These are phyloP conservation scores for Circinella minor DNA, from an alignment of 371 early-diverging fungal species.

Conservation along the genomic window DNA sequence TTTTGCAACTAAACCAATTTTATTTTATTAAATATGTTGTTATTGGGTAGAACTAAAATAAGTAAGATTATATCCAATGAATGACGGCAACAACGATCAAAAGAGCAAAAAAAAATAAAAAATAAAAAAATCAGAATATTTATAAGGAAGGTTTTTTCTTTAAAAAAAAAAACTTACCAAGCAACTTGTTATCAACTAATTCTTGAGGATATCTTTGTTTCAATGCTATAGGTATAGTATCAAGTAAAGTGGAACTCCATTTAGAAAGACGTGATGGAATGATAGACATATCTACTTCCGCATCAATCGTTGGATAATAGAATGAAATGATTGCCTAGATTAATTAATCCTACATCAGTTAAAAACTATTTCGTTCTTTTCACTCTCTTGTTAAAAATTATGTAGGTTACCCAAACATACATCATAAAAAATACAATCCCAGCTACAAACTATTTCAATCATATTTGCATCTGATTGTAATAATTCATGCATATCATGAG, in stretches of 20 bases:
- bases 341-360: background rate
- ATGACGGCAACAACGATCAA: too few species aligned
- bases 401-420: background rate
- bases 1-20: background rate
- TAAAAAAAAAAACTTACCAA: background rate
- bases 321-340: background rate
- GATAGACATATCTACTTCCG: background rate
- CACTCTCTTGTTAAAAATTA: background rate
- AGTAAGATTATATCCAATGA: too few species aligned
- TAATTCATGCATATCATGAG: background rate
- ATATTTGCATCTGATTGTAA: background rate
- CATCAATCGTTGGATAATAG: background rate
- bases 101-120: too few species aligned
- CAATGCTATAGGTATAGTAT: background rate
- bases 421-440: slow-evolving; percentile 15
- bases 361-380: background rate
- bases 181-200: background rate
- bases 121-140: too few species aligned
- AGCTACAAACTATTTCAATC: background rate
- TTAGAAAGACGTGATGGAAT: background rate
- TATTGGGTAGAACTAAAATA: too few species aligned
- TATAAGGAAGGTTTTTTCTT: too few species aligned
- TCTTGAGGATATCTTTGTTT: background rate
- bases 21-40: too few species aligned
- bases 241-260: background rate